Percentiles rank a stretch among this genome's conserved stretches.
Evolutionary conservation across 2,329 filamentous ascomycete species (phyloP).

Genomic region (Fusarium brachygibbosum): DNA sequence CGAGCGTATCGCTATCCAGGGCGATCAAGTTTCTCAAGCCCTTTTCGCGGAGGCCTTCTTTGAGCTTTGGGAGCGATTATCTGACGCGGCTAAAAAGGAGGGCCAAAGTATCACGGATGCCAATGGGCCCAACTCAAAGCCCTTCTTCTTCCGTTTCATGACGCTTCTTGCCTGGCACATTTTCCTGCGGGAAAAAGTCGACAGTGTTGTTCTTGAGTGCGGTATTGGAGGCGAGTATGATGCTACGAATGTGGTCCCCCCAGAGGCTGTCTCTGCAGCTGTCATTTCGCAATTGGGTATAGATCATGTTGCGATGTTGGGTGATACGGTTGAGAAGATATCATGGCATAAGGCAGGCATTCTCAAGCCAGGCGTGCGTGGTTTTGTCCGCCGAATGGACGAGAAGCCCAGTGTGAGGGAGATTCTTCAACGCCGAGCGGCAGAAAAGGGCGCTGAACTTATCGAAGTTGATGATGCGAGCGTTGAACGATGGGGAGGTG

Average conservation of each 20-base stretch:
- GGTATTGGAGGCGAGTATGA: slow-evolving; percentile 96
- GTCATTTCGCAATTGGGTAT: slow-evolving; percentile 86
- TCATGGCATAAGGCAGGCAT: slow-evolving; percentile 94
- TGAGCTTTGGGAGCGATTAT: slow-evolving; percentile 80
- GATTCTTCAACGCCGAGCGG: slow-evolving; percentile 71
- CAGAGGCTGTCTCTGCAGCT: slow-evolving; percentile 73
- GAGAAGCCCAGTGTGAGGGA: slow-evolving; percentile 56
- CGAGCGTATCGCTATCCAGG: slow-evolving; percentile 87
- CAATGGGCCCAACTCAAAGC: slow-evolving; percentile 75
- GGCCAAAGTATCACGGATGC: slow-evolving; percentile 58
- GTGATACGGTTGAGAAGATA: slow-evolving; percentile 82
- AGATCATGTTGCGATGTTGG: slow-evolving; percentile 86
- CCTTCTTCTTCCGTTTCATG: slow-evolving; percentile 92
- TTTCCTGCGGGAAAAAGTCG: slow-evolving; percentile 81
- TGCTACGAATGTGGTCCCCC: slow-evolving; percentile 84
- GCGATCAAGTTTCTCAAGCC: slow-evolving; percentile 74
- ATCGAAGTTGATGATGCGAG: slow-evolving; percentile 58
- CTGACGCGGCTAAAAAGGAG: slow-evolving; percentile 54
- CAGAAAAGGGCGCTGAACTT: slow-evolving; percentile 65
- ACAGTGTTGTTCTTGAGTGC: slow-evolving; percentile 87
- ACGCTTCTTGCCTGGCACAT: slow-evolving; percentile 90
- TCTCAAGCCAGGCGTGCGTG: slow-evolving; percentile 73
- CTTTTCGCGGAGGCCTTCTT: slow-evolving; percentile 85
- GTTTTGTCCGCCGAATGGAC: slow-evolving; percentile 52
- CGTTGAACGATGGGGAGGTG: slow-evolving; percentile 59